These are phyloP conservation scores for Leccinum olivaceopallidum DNA, from an alignment of 768 basidiomycete genomes.

Conservation along the genomic window DNA sequence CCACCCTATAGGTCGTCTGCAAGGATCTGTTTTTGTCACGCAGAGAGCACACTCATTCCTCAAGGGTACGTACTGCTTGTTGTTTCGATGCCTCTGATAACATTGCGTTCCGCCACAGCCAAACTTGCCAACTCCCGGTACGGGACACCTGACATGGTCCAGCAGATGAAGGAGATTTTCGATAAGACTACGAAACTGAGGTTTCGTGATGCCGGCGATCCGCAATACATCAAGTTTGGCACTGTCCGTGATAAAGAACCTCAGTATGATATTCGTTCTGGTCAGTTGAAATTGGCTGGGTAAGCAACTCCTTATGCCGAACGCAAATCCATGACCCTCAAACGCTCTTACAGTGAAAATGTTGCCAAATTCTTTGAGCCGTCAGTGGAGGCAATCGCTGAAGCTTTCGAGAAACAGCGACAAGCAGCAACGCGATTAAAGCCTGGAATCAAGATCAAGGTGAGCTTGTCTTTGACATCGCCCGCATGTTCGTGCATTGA, in stretches of 20 bases:
- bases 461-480: neutral
- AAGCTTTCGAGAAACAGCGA: slow-evolving; percentile 34
- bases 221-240: slow-evolving; percentile 43
- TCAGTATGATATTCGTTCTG: slow-evolving; percentile 34
- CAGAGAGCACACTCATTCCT: slow-evolving; percentile 30
- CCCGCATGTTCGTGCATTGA: neutral
- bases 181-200: slow-evolving; percentile 39
- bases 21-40: slow-evolving; percentile 40
- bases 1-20: slow-evolving; percentile 36
- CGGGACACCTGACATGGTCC: slow-evolving; percentile 30
- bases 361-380: slow-evolving; percentile 44
- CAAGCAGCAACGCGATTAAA: slow-evolving; percentile 16
- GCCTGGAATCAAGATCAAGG: slow-evolving; percentile 29
- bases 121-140: slow-evolving; percentile 32
- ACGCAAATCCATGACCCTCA: neutral
- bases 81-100: neutral
- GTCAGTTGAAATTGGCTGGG: slow-evolving; percentile 40
- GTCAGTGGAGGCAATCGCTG: slow-evolving; percentile 37
- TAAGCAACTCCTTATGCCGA: slow-evolving; percentile 12
- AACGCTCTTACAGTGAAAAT: slow-evolving; percentile 26
- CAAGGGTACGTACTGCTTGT: slow-evolving; percentile 17
- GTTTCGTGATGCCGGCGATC: slow-evolving; percentile 36
- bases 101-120: slow-evolving; percentile 14
- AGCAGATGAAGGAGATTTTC: slow-evolving; percentile 35
- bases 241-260: slow-evolving; percentile 35